Conservation (phyloP, 1,284 basidiomycete genomes). For the Malassezia sympodialis region DNA sequence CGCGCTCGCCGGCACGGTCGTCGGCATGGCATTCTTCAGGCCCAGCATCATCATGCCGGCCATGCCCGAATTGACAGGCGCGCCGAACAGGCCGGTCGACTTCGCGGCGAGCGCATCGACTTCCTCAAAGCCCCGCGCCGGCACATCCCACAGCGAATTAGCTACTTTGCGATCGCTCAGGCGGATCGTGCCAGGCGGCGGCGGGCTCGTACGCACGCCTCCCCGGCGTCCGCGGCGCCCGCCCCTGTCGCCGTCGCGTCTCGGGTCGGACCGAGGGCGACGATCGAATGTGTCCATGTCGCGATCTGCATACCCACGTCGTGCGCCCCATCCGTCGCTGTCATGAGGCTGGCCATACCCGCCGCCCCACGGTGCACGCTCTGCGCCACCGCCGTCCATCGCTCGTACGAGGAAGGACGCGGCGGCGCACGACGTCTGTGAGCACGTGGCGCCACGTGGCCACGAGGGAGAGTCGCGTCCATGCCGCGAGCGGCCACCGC, state of each 20-base stretch:
- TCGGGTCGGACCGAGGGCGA: constrained; percentile 16
- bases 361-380: not conserved
- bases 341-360: not conserved
- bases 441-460: not conserved
- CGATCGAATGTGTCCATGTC: not conserved
- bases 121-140: constrained; percentile 86
- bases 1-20: not conserved
- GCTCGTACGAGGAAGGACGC: not conserved
- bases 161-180: constrained; percentile 75
- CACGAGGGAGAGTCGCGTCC: not conserved
- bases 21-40: constrained; percentile 3
- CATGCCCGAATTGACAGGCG: constrained; percentile 10
- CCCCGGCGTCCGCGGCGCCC: constrained; percentile 50
- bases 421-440: not conserved
- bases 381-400: not conserved
- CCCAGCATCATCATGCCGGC: constrained; percentile 6
- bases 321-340: not conserved
- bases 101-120: constrained; percentile 92
- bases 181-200: constrained; percentile 71
- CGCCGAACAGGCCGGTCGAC: constrained; percentile 86
- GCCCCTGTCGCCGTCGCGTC: constrained; percentile 49
- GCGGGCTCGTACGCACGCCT: constrained; percentile 67
- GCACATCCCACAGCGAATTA: constrained; percentile 88
- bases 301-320: constrained; percentile 1
- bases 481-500: not conserved